Conservation (phyloP, 768 basidiomycete species). For the Boletus sp. region DNA sequence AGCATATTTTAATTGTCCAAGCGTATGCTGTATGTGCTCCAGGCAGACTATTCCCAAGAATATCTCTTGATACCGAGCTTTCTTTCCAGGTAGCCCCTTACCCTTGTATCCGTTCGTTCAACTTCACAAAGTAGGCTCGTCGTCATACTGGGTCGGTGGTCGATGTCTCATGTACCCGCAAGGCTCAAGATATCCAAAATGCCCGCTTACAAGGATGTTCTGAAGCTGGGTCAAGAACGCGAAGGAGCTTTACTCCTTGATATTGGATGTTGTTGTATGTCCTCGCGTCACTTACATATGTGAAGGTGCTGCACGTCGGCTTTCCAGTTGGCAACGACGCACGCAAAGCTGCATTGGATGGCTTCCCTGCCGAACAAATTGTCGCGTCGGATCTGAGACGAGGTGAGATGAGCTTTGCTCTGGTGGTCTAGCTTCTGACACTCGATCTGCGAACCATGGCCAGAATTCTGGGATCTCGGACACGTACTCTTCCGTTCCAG, state of each 20-base stretch:
- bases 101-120: slow-evolving; percentile 21
- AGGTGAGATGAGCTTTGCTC: slow-evolving; percentile 25
- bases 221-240: slow-evolving; percentile 38
- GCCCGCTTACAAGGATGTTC: slow-evolving; percentile 26
- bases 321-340: slow-evolving; percentile 42
- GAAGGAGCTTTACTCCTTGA: slow-evolving; percentile 41
- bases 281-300: not conserved
- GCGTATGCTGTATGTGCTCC: slow-evolving; percentile 31
- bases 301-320: not conserved
- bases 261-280: slow-evolving; percentile 44
- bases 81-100: slow-evolving; percentile 21
- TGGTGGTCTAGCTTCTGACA: not conserved
- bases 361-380: slow-evolving; percentile 38
- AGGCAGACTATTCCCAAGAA: not conserved
- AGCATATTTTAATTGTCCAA: slow-evolving; percentile 36
- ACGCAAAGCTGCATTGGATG: slow-evolving; percentile 41
- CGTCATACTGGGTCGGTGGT: not conserved
- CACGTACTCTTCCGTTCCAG: slow-evolving; percentile 58
- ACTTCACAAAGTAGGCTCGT: slow-evolving; percentile 17
- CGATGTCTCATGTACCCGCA: not conserved
- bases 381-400: slow-evolving; percentile 40
- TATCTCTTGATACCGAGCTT: not conserved
- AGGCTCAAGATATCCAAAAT: slow-evolving; percentile 22
- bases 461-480: slow-evolving; percentile 62
- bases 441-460: not conserved